Evolutionary conservation across 257 asterid species (phyloP).

Genomic region (Solanum virginianum): DNA sequence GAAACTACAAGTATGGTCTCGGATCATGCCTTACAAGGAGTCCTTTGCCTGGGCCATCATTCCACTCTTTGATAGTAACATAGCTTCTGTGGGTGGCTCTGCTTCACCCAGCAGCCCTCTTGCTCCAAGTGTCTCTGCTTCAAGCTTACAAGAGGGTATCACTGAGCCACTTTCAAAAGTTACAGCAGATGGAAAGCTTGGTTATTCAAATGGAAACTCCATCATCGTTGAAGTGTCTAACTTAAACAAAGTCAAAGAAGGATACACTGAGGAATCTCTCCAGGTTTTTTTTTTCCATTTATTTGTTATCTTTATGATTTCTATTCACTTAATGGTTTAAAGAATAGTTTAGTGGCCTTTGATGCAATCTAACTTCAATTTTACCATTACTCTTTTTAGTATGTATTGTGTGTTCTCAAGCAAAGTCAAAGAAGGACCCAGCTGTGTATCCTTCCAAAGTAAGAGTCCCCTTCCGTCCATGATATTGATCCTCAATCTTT

Average conservation of each 20-base stretch:
- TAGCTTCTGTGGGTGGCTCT: slow-evolving; percentile 72
- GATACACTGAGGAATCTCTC: slow-evolving; percentile 94
- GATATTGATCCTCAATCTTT: background rate
- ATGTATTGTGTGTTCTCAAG: background rate
- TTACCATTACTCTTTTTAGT: background rate
- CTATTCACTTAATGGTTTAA: background rate
- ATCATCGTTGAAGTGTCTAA: slow-evolving; percentile 96
- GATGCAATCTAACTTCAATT: background rate
- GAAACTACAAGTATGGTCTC: slow-evolving; percentile 96
- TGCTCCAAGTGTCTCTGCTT: slow-evolving; percentile 59
- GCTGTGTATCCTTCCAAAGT: background rate
- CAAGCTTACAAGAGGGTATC: slow-evolving; percentile 64
- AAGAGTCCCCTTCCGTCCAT: background rate
- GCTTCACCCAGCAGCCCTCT: slow-evolving; percentile 97
- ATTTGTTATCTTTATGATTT: background rate
- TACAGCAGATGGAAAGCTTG: slow-evolving; percentile 82
- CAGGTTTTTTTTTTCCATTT: slow-evolving; percentile 35
- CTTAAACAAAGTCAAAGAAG: slow-evolving; percentile 95
- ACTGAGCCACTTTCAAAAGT: slow-evolving; percentile 68
- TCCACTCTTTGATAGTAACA: slow-evolving; percentile 88
- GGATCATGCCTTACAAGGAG: slow-evolving; percentile 92
- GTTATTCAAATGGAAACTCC: slow-evolving; percentile 75
- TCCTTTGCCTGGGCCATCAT: slow-evolving; percentile 96
- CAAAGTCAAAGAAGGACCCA: background rate
- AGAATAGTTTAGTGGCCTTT: background rate